These are phyloP conservation scores for Lagerstroemia speciosa DNA, from an alignment of 345 rosid species.

Conservation along the genomic window DNA sequence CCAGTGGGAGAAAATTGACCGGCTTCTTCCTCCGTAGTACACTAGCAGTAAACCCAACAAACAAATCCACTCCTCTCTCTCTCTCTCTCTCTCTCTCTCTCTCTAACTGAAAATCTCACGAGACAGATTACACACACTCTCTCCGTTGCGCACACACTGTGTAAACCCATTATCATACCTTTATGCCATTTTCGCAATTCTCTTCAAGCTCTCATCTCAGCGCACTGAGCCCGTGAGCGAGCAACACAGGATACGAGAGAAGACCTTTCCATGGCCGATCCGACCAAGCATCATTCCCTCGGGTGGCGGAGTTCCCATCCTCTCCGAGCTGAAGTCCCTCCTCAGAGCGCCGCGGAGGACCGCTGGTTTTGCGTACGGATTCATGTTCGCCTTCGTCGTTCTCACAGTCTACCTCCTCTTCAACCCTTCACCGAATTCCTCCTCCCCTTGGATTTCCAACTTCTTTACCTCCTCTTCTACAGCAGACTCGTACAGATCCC, in stretches of 20 bases:
- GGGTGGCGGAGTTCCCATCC: conserved; percentile 24
- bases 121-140: no score
- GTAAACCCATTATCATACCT: no score
- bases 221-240: no score
- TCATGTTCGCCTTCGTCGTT: conserved; percentile 52
- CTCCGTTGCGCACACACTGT: no score
- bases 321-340: conserved; percentile 37
- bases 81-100: no score
- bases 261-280: conserved; percentile 41
- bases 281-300: conserved; percentile 39
- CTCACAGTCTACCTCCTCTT: conserved; percentile 65
- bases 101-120: no score
- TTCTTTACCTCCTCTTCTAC: conserved; percentile 26
- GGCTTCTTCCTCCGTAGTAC: no score
- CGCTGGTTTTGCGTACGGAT: conserved; percentile 48
- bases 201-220: no score
- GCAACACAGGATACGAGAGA: background rate
- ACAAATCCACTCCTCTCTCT: no score
- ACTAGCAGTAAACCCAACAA: no score
- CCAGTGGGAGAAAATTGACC: no score
- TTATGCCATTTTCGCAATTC: no score
- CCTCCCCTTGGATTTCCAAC: conserved; percentile 45
- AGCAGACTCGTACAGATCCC: conserved; percentile 43
- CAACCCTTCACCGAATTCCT: conserved; percentile 42
- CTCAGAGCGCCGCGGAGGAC: conserved; percentile 38